Percentiles rank a stretch among this genome's conserved stretches.
Conservation (phyloP, 1,139 yeast species). For the Hansenula sp. region DNA sequence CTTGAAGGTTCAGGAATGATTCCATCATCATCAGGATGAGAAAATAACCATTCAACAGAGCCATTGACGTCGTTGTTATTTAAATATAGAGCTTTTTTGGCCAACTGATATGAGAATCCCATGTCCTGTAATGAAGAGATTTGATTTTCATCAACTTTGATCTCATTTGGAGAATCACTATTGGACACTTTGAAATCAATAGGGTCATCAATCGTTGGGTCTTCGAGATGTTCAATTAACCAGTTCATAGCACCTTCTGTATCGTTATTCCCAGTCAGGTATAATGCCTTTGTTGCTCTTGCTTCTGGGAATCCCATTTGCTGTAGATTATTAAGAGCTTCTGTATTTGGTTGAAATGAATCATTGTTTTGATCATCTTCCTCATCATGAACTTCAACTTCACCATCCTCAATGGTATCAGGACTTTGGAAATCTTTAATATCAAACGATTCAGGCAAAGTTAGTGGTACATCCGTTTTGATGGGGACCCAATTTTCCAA, state of each 20-base stretch:
- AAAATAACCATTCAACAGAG: conserved; percentile 84
- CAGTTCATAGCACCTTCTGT: conserved; percentile 88
- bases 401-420: conserved; percentile 33
- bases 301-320: conserved; percentile 87
- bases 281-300: conserved; percentile 65
- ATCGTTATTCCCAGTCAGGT: conserved; percentile 61
- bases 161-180: not conserved
- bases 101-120: conserved; percentile 71
- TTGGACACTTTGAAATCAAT: conserved; percentile 12
- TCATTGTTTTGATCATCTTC: conserved; percentile 30
- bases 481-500: conserved; percentile 89
- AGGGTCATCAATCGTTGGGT: conserved; percentile 63
- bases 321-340: conserved; percentile 49
- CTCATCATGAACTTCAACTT: conserved; percentile 37
- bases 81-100: conserved; percentile 64
- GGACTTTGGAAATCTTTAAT: conserved; percentile 32
- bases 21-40: conserved; percentile 62
- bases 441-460: conserved; percentile 46
- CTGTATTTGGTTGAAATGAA: conserved; percentile 52
- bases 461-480: conserved; percentile 72
- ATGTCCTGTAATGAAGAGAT: conserved; percentile 55
- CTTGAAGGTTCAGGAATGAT: conserved; percentile 20
- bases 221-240: conserved; percentile 88
- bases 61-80: conserved; percentile 61
- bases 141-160: conserved; percentile 33